These are phyloP conservation scores for Centaurea solstitialis DNA, from an alignment of 129 eudicot species.

Conservation along the genomic window DNA sequence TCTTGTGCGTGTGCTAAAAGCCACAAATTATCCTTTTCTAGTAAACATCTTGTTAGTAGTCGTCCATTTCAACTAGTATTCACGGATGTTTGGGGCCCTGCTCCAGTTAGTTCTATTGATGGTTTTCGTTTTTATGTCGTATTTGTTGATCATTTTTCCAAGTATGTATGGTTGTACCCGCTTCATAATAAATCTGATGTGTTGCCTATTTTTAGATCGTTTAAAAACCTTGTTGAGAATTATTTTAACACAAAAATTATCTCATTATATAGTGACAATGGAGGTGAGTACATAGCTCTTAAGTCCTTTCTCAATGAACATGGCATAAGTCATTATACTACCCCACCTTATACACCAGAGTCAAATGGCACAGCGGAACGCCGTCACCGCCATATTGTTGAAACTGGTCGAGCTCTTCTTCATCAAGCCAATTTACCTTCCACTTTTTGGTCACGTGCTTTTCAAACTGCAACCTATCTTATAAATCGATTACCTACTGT, in stretches of 20 bases:
- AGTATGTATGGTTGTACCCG: neutral
- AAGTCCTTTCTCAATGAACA: too few relatives aligned
- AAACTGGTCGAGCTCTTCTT: neutral
- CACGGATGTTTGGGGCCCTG: neutral
- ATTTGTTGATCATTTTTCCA: conserved; percentile 1
- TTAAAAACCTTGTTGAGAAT: neutral
- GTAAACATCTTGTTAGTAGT: neutral
- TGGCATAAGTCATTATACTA: neutral
- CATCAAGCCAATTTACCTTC: neutral
- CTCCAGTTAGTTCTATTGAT: neutral
- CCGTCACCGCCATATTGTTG: neutral
- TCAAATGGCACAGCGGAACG: neutral
- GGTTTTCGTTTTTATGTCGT: neutral
- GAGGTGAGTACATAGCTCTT: neutral
- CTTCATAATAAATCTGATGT: neutral
- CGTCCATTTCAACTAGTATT: neutral
- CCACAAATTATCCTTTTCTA: neutral
- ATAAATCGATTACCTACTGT: neutral
- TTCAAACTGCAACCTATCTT: neutral
- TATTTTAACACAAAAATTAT: neutral
- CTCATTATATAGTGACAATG: neutral
- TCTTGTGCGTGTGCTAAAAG: neutral
- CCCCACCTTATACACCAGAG: neutral
- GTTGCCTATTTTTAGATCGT: neutral
- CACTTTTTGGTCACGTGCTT: neutral